Percentiles rank a stretch among this genome's conserved stretches.
These are phyloP conservation scores for Russula griseocarnosa DNA, from an alignment of 768 basidiomycete genomes.

Conservation along the genomic window DNA sequence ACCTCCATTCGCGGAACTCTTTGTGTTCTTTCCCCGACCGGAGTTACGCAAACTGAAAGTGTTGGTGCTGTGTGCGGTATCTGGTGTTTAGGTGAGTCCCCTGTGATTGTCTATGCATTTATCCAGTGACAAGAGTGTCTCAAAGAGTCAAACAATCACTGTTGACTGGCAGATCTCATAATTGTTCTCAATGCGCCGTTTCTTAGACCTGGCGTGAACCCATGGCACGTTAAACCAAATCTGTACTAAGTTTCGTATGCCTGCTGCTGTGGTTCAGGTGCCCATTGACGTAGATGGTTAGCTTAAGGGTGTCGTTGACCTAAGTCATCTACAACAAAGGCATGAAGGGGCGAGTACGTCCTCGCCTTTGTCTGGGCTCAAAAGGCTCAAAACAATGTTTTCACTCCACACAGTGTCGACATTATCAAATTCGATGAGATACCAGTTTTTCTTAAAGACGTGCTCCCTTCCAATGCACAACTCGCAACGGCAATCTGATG, in stretches of 20 bases:
- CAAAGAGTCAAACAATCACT: conserved; percentile 93
- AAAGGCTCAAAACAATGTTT: neutral
- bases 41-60: conserved; percentile 91
- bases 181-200: neutral
- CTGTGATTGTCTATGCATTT: neutral
- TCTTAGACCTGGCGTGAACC: conserved; percentile 90
- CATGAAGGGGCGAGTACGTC: conserved; percentile 71
- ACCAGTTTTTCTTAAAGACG: conserved; percentile 85
- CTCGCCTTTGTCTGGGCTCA: neutral
- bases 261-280: conserved; percentile 92
- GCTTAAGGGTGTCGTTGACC: conserved; percentile 87
- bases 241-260: conserved; percentile 82
- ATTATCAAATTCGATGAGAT: conserved; percentile 85
- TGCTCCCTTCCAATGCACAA: conserved; percentile 66
- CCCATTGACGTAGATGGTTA: conserved; percentile 89
- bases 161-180: conserved; percentile 75
- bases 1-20: too few species aligned
- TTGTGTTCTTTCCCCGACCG: too few species aligned
- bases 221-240: conserved; percentile 95
- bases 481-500: conserved; percentile 87
- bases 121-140: neutral
- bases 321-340: conserved; percentile 95
- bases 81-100: conserved; percentile 78
- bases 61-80: conserved; percentile 92
- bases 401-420: conserved; percentile 48